Base-by-base conservation (phyloP, 805 yeast species). In the Yarrowia phangngaensis region DNA sequence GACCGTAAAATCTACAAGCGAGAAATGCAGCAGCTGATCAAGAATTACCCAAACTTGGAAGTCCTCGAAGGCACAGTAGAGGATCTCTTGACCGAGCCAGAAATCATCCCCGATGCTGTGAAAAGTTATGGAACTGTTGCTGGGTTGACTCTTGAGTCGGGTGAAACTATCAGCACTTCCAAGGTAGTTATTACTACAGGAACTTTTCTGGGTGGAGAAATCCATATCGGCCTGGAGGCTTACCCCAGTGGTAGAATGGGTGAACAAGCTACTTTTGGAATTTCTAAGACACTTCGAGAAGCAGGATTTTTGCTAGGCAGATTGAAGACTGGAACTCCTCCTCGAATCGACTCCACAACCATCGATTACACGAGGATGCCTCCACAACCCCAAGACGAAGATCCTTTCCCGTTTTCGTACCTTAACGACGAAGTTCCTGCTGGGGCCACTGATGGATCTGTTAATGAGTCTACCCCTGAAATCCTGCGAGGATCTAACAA, bases 301-400 rank as follows among this genome's bases (percentile, higher is more conserved):
- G 82, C 84, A 1, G 95, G 95, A 0, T 90, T 92, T 62, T 70
- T 77, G 53, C 67, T 92, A 46, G 97, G 97, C 0, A 72, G 99
- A 50, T 70, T 92, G 56, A 92, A 92, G 60, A 92, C 99, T 0
- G 99, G 99, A 0, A 92, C 99, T 0, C 99, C 99, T 0, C 95
- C 97, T 2, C 72, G 99, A 52, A 67, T 92, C 19, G 81, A 83
- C 35, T 73, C 80, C 1, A 72, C 73, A 46, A 75, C 90, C 0
- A 88, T 92, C 16, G 71, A 90, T 61, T 89, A 79, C 59, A 56
- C 68, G 1, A 65, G 70, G n/a, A 65, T 92, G 51, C 69, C 68
- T n/a, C 72, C 72, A 1, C 95, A 90, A 62, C 72, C 74, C 3
- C 94, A 96, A 8, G 97, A 90, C 59, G 64, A 67, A 20, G 87